These are phyloP conservation scores for Hamamelis virginiana DNA, from an alignment of 164 flowering plant species.

Conservation along the genomic window DNA sequence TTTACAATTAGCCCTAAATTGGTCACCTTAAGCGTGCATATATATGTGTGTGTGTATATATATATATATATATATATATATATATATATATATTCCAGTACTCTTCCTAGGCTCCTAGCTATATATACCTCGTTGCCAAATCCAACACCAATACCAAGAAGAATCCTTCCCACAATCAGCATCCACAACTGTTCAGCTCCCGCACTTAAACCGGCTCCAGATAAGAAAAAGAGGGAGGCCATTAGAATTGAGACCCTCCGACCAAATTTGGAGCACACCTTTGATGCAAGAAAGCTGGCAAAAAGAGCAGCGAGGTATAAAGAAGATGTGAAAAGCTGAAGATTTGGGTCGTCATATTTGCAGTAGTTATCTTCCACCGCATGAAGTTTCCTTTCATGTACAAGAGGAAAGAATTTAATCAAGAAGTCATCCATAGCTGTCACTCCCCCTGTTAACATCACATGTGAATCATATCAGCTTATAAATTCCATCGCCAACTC, in stretches of 20 bases:
- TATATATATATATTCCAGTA: too few species aligned
- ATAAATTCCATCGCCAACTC: too few species aligned
- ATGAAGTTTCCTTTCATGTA: constrained; percentile 16
- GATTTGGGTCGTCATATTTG: constrained; percentile 34
- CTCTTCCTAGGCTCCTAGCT: too few species aligned
- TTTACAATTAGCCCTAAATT: too few species aligned
- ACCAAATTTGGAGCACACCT: constrained; percentile 24
- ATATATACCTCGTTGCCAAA: constrained; percentile 30
- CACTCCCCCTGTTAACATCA: not conserved
- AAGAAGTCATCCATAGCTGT: constrained; percentile 34
- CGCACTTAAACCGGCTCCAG: constrained; percentile 19
- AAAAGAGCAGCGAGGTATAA: constrained; percentile 40
- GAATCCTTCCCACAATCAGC: constrained; percentile 24
- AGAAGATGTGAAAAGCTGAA: constrained; percentile 49
- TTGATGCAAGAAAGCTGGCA: constrained; percentile 38
- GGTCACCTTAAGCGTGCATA: too few species aligned
- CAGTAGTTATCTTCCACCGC: constrained; percentile 42
- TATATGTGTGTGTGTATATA: too few species aligned
- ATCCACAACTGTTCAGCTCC: constrained; percentile 7
- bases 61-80: too few species aligned
- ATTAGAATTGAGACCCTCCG: constrained; percentile 31
- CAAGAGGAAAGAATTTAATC: constrained; percentile 19
- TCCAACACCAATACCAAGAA: constrained; percentile 31
- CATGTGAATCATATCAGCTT: not conserved
- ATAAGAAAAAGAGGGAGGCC: constrained; percentile 33